These are phyloP conservation scores for Flueggea neowawraea DNA, from an alignment of 441 rosid species.

Conservation along the genomic window DNA sequence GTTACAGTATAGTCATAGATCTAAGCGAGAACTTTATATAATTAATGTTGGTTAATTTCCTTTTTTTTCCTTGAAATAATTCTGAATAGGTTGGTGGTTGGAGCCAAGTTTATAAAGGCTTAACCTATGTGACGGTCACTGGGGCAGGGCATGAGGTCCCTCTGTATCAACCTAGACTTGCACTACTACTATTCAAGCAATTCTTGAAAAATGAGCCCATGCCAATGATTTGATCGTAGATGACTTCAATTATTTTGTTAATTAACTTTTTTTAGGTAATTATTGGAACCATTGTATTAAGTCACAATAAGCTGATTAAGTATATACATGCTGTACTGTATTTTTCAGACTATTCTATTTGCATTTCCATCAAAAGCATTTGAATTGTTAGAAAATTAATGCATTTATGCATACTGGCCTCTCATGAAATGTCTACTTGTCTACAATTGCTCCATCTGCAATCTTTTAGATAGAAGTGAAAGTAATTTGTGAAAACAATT, in stretches of 20 bases:
- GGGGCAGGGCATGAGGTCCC: constrained; percentile 94
- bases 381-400: no score
- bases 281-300: background rate
- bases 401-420: no score
- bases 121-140: constrained; percentile 72
- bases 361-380: no score
- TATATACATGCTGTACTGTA: no score
- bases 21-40: background rate
- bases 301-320: no score
- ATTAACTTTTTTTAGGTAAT: background rate
- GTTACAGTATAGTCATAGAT: background rate
- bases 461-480: no score
- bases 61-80: no score
- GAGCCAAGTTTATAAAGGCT: constrained; percentile 68
- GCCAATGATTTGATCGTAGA: constrained; percentile 10
- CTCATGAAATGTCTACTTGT: no score
- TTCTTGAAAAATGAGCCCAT: constrained; percentile 45
- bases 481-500: no score
- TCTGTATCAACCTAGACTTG: constrained; percentile 56
- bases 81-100: constrained; percentile 67
- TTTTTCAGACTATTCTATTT: no score
- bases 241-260: background rate
- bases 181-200: constrained; percentile 49
- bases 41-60: no score
- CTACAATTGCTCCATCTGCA: no score